Conservation (phyloP, 129 eudicot species). For the Flaveria robusta region DNA sequence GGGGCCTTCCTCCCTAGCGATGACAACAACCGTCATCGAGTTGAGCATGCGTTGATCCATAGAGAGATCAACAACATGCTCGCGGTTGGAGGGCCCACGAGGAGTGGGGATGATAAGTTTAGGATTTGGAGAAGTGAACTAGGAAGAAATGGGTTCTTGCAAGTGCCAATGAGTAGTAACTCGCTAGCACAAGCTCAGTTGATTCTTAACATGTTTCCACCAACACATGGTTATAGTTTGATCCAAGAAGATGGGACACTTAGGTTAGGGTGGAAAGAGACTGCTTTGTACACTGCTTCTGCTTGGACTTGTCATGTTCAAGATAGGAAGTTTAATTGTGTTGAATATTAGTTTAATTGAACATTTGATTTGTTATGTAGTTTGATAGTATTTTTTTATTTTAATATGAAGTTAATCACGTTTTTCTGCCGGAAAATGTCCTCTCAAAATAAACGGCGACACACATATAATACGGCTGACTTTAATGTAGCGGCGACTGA, state of each 20-base stretch:
- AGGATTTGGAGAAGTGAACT: conserved; percentile 73
- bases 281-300: conserved; percentile 78
- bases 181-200: conserved; percentile 83
- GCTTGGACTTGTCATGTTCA: conserved; percentile 73
- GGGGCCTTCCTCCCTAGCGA: conserved; percentile 60
- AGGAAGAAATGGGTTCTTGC: conserved; percentile 52
- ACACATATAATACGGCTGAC: too few relatives aligned
- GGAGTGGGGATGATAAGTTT: conserved; percentile 81
- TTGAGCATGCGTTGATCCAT: conserved; percentile 59
- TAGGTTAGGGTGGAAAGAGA: conserved; percentile 80
- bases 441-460: too few relatives aligned
- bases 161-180: conserved; percentile 71
- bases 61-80: conserved; percentile 70
- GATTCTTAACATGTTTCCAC: conserved; percentile 70
- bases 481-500: too few relatives aligned
- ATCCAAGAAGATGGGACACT: conserved; percentile 67
- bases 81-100: conserved; percentile 78
- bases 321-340: conserved; percentile 30
- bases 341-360: conserved; percentile 26
- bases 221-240: conserved; percentile 61
- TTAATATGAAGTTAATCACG: conserved; percentile 1
- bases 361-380: conserved; percentile 11
- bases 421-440: too few relatives aligned
- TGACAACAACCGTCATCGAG: conserved; percentile 50
- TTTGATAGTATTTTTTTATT: background rate